A percentile compares a stretch with the other conserved stretches of the same genome.
Evolutionary conservation across 1,139 yeast genomes (phyloP).

Genomic region (Pichia sp.): DNA sequence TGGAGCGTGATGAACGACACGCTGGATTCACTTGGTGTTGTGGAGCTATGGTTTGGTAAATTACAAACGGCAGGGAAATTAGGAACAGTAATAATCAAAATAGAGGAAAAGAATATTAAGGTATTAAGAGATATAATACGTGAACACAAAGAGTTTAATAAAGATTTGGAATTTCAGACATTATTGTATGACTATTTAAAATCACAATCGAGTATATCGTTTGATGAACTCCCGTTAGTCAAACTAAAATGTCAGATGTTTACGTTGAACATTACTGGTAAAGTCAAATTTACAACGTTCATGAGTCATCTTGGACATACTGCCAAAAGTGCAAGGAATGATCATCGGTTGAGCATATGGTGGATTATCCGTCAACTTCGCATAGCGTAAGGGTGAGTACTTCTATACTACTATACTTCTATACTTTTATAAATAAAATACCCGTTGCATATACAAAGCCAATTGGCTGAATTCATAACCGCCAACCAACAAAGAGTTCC

Average conservation of each 20-base stretch:
- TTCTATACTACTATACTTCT: no score
- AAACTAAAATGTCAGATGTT: slow-evolving; percentile 26
- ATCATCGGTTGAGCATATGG: slow-evolving; percentile 27
- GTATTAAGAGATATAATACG: slow-evolving; percentile 9
- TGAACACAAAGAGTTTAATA: background rate
- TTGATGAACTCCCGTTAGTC: slow-evolving; percentile 23
- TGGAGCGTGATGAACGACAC: slow-evolving; percentile 9
- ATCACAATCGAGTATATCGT: slow-evolving; percentile 24
- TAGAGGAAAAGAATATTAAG: slow-evolving; percentile 20
- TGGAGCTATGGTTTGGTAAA: slow-evolving; percentile 21
- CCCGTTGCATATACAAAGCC: no score
- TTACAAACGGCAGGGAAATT: slow-evolving; percentile 20
- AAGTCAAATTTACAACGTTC: slow-evolving; percentile 21
- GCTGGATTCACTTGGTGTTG: slow-evolving; percentile 4
- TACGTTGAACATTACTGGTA: slow-evolving; percentile 26
- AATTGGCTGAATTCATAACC: no score
- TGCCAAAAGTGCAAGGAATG: slow-evolving; percentile 12
- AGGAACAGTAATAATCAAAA: slow-evolving; percentile 22
- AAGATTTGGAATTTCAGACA: slow-evolving; percentile 12
- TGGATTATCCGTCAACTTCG: slow-evolving; percentile 9
- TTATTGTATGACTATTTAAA: slow-evolving; percentile 20
- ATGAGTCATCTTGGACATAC: slow-evolving; percentile 23
- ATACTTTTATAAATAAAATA: no score
- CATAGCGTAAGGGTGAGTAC: background rate
- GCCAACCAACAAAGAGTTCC: no score